Base-by-base conservation (phyloP, 1,139 yeast genomes). In the Geotrichum australiense region DNA sequence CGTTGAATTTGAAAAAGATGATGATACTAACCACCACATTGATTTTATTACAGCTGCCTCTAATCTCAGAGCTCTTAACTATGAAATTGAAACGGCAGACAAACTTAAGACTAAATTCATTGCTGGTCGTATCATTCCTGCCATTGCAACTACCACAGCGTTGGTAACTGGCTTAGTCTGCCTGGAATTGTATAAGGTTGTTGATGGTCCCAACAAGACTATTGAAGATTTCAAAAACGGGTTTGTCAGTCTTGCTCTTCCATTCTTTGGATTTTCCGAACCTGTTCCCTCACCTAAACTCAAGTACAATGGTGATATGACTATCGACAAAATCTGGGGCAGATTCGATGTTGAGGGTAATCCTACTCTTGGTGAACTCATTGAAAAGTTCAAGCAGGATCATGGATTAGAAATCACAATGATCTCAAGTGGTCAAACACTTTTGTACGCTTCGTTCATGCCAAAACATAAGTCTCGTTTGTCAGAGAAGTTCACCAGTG, bases 61-160 rank as follows among this genome's bases (percentile, higher is more conserved):
- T 2, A 91, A 91, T 62, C 78, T 94, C 64, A 79, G 99, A 62
- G 99, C 99, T 24, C 69, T 79, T 63, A 91, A 89, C 65, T 91
- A 93, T 61, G 74, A 79, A 34, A 89, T 91, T 55, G 49, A 63
- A 43, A 58, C 66, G 6, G 70, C 69, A 14, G 89, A 81, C 59
- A 73, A 76, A 39, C 72, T 76, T 39, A 79, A 77, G 64, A 83
- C 93, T 35, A 82, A 82, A 65, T 79, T 82, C 56, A 82, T 83
- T 62, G 70, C 71, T 16, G 97, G 97, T 43, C 80, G 93, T 64
- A 91, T 91, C 53, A 89, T 91, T 53, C 99, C 99, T 10, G 98
- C 98, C 14, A 91, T 91, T 69, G 98, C 98, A 28, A 91, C 99
- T 1, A 93, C 99, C 4, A 91, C 99, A 16, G 94, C 96, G 10